phyloP scores from a whole-genome alignment of 768 basidiomycete genomes.

The Naganishia friedmannii region DNA sequence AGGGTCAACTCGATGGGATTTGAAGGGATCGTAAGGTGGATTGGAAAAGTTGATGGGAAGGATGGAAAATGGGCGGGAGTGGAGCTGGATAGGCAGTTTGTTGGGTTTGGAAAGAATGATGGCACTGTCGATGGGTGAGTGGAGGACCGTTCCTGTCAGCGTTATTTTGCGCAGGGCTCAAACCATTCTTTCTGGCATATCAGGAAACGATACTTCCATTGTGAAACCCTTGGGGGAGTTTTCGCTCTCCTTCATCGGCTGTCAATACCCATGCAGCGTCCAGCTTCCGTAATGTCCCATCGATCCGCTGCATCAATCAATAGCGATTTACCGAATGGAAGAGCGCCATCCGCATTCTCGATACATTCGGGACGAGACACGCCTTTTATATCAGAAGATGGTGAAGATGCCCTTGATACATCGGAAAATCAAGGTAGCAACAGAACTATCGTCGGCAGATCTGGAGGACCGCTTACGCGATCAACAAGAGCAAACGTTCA shows the following conservation, averaged over 20 bases:
- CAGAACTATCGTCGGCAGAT: background rate
- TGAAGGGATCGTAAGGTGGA: slow-evolving; percentile 74
- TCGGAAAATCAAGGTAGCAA: slow-evolving; percentile 28
- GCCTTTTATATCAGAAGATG: slow-evolving; percentile 37
- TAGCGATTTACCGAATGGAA: slow-evolving; percentile 47
- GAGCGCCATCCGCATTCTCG: slow-evolving; percentile 32
- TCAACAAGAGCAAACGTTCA: slow-evolving; percentile 26
- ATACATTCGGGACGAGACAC: slow-evolving; percentile 34
- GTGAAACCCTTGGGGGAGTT: slow-evolving; percentile 81
- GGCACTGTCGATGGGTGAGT: slow-evolving; percentile 84
- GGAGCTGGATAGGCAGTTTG: slow-evolving; percentile 77
- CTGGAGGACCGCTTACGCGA: slow-evolving; percentile 22
- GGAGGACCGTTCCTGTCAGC: background rate
- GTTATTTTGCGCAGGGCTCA: background rate
- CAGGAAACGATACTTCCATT: slow-evolving; percentile 82
- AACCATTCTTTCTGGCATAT: slow-evolving; percentile 7
- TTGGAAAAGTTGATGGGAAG: slow-evolving; percentile 86
- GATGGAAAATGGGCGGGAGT: slow-evolving; percentile 90
- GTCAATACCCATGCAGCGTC: slow-evolving; percentile 71
- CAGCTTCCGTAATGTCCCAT: slow-evolving; percentile 76
- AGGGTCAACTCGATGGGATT: slow-evolving; percentile 79
- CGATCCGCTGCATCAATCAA: slow-evolving; percentile 55
- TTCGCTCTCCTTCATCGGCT: slow-evolving; percentile 83
- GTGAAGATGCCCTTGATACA: slow-evolving; percentile 57
- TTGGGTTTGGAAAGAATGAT: slow-evolving; percentile 92